phyloP scores from a whole-genome alignment of 2,329 filamentous ascomycete species.

The Orbilia javanica region DNA sequence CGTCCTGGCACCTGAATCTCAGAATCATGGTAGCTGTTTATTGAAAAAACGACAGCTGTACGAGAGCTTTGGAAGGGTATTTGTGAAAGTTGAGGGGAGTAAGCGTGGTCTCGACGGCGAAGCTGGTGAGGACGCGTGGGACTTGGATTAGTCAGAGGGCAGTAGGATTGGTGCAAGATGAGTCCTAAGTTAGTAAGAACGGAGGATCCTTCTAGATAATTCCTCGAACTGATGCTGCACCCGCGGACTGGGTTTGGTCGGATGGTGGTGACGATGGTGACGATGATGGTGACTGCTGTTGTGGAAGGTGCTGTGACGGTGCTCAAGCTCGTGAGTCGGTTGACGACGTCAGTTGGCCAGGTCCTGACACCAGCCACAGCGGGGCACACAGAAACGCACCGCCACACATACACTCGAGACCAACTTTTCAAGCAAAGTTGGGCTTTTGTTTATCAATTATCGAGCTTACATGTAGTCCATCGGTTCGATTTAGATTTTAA shows the following conservation, averaged over 20 bases:
- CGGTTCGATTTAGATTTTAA: too few relatives aligned
- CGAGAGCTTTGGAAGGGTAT: neutral
- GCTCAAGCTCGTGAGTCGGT: neutral
- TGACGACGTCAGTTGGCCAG: constrained; percentile 56
- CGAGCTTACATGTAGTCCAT: too few relatives aligned
- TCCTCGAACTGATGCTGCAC: neutral
- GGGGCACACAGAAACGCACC: constrained; percentile 25
- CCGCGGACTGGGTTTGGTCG: neutral
- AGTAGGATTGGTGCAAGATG: constrained; percentile 20
- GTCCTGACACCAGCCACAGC: constrained; percentile 43
- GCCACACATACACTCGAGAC: constrained; percentile 22
- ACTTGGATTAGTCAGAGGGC: constrained; percentile 48
- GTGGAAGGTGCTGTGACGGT: neutral
- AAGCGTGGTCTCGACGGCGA: neutral
- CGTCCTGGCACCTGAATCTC: constrained; percentile 89
- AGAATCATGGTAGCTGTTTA: constrained; percentile 75
- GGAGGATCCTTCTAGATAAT: constrained; percentile 39
- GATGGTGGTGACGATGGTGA: neutral
- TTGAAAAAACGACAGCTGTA: neutral
- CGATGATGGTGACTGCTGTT: neutral
- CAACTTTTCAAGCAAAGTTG: too few relatives aligned
- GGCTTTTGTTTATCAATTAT: too few relatives aligned
- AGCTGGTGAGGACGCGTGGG: constrained; percentile 31
- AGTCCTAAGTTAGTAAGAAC: neutral
- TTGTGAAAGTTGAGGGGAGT: neutral